phyloP scores from a whole-genome alignment of 257 asterid species.

The Anisodus acutangulus region DNA sequence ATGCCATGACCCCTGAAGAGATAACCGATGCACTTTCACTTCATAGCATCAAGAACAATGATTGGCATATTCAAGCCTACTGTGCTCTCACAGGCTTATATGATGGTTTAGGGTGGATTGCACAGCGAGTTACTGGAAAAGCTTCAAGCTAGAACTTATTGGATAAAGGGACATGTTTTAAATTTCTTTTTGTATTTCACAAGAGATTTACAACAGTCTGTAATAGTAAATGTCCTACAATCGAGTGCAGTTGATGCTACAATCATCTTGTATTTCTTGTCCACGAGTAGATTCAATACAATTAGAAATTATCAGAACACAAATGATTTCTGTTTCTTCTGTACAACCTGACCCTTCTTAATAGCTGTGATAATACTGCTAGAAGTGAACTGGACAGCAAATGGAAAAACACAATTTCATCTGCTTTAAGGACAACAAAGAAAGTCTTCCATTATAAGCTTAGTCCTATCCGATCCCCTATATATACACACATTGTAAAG shows the following conservation, averaged over 20 bases:
- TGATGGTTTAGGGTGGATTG: conserved; percentile 94
- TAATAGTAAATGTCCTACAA: not conserved
- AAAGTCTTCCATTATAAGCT: no score
- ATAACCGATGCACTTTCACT: conserved; percentile 89
- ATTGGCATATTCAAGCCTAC: conserved; percentile 96
- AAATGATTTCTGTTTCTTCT: not conserved
- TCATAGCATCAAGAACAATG: conserved; percentile 94
- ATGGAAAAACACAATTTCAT: no score
- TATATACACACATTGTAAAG: not conserved
- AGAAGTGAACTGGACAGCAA: not conserved
- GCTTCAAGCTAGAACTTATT: conserved; percentile 60
- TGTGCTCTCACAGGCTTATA: conserved; percentile 84
- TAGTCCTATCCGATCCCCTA: no score
- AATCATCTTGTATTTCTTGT: not conserved
- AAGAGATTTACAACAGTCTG: not conserved
- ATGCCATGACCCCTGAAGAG: conserved; percentile 95
- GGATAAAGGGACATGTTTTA: not conserved
- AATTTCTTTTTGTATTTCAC: no score
- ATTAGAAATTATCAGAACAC: not conserved
- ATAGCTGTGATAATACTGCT: not conserved
- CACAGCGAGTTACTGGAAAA: conserved; percentile 79
- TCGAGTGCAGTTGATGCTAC: not conserved
- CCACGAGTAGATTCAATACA: not conserved
- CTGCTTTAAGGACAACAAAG: no score
- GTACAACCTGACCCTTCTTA: not conserved